Conservation (phyloP, 331 rosid genomes). For the Quercus tomentella region DNA sequence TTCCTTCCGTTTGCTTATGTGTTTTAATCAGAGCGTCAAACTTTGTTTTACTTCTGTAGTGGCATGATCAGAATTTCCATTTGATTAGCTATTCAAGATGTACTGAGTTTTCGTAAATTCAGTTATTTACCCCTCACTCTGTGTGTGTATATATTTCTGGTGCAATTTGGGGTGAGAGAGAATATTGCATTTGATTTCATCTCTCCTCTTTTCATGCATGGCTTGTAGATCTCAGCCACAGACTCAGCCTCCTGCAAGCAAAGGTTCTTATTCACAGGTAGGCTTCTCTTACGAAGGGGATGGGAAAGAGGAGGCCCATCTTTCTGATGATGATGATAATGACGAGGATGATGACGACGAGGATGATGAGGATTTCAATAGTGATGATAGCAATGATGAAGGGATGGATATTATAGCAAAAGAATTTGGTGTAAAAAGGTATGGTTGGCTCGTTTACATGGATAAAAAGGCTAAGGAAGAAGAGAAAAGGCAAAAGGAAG, state of each 20-base stretch:
- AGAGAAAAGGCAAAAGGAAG: constrained; percentile 89
- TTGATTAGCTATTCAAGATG: neutral
- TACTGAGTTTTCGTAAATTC: neutral
- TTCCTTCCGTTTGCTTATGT: neutral
- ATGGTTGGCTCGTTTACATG: constrained; percentile 98
- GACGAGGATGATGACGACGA: constrained; percentile 88
- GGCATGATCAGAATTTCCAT: neutral
- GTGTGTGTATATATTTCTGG: neutral
- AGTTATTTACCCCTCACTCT: neutral
- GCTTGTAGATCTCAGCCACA: constrained; percentile 55
- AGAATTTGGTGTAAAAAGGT: constrained; percentile 92
- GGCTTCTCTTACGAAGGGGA: constrained; percentile 88
- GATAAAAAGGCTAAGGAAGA: constrained; percentile 97
- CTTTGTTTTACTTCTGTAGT: neutral
- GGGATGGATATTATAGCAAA: constrained; percentile 95
- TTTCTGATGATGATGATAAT: constrained; percentile 70
- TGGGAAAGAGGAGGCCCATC: constrained; percentile 77
- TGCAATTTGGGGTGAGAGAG: neutral
- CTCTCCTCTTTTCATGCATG: constrained; percentile 15
- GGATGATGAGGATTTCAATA: constrained; percentile 82
- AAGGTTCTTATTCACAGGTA: constrained; percentile 92
- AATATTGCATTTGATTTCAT: neutral
- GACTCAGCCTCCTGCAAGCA: constrained; percentile 68
- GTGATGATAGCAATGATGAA: constrained; percentile 96
- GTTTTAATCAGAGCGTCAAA: neutral